Conservation (phyloP, 805 yeast species). For the Wickerhamiella australiensis region DNA sequence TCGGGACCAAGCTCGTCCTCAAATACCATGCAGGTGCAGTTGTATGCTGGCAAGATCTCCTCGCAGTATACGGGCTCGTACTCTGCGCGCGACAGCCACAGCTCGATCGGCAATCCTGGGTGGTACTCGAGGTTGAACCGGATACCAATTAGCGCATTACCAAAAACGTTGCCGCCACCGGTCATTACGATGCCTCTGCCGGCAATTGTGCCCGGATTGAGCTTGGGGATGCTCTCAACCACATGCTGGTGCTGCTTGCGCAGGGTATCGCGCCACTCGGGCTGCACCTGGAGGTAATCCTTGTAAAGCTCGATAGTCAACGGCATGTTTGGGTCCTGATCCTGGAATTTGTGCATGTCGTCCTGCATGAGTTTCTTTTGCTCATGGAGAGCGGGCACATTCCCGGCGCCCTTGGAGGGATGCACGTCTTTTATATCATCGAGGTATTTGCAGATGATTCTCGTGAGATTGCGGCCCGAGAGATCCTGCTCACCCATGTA, state of each 20-base stretch:
- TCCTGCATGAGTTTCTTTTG: background rate
- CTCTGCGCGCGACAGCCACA: conserved; percentile 62
- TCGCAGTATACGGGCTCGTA: conserved; percentile 64
- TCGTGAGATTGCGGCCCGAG: background rate
- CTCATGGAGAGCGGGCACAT: conserved; percentile 1
- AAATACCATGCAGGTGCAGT: conserved; percentile 60
- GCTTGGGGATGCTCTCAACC: conserved; percentile 2
- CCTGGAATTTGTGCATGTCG: conserved; percentile 7
- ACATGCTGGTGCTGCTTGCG: conserved; percentile 5
- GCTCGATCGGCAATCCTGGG: conserved; percentile 62
- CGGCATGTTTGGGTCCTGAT: background rate
- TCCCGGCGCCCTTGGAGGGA: conserved; percentile 2
- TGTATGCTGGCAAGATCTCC: conserved; percentile 45
- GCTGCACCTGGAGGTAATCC: conserved; percentile 2
- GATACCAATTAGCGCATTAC: conserved; percentile 55
- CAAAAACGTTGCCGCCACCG: conserved; percentile 70
- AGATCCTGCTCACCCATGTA: background rate
- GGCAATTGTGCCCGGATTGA: background rate
- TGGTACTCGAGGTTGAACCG: conserved; percentile 55
- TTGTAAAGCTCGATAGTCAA: conserved; percentile 1
- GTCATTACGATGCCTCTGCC: conserved; percentile 54
- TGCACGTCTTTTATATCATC: conserved; percentile 3
- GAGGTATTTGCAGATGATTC: background rate
- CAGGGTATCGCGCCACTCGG: background rate
- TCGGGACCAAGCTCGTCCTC: conserved; percentile 47